A percentile compares a stretch with the other conserved stretches of the same genome.
These are phyloP conservation scores for Fusarium pseudoanthophilum DNA, from an alignment of 2,329 filamentous ascomycete genomes.

Conservation along the genomic window DNA sequence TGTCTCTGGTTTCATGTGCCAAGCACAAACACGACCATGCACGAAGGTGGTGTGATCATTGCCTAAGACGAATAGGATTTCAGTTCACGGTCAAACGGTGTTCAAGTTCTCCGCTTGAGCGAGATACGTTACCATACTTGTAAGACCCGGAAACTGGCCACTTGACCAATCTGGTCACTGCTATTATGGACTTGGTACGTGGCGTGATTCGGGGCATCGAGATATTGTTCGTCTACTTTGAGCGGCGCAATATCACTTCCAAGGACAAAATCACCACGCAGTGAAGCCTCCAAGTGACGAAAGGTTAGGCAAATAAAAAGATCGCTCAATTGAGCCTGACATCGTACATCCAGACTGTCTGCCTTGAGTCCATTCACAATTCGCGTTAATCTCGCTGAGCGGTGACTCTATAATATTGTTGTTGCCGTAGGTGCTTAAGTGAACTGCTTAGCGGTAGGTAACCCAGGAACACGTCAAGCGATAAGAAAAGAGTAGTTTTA, in stretches of 20 bases:
- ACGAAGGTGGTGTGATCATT: background rate
- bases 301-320: background rate
- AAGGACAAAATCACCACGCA: no score
- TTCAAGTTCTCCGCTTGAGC: background rate
- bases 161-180: background rate
- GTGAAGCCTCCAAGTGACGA: background rate
- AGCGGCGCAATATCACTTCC: background rate
- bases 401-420: background rate
- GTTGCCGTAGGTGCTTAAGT: no score
- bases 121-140: background rate
- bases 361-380: background rate
- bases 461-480: background rate
- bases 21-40: background rate
- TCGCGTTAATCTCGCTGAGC: background rate
- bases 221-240: background rate
- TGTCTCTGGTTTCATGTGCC: background rate
- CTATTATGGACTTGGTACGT: background rate
- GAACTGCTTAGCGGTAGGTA: background rate
- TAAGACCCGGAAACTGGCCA: background rate
- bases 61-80: background rate
- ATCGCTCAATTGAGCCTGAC: background rate
- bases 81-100: background rate
- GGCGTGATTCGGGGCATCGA: background rate
- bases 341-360: background rate
- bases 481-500: background rate